Base-by-base conservation (phyloP, 2,329 filamentous ascomycete species). In the Aspergillus flavus region DNA sequence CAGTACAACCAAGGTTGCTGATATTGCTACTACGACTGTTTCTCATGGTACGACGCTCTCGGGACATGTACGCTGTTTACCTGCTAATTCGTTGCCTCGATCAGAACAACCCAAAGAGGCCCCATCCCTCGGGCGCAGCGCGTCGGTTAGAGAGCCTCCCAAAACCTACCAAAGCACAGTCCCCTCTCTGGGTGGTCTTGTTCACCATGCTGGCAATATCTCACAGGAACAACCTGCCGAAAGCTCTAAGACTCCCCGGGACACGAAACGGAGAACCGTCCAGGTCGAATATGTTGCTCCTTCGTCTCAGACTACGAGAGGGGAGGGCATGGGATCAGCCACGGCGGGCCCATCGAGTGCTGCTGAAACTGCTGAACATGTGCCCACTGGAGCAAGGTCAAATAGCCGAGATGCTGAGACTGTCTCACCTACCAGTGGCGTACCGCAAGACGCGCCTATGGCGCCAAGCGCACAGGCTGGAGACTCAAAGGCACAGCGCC, bases 261-360 rank as follows among this genome's bases (percentile, higher is more conserved):
- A 97, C 75, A 91, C 91, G 72, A 98, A 98, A 80, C 89, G 95
- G 62, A 88, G 94, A 71, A 99, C 95, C 0, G 93, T 99, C 0
- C 95, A 99, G 80, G 92, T 99, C 65, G 95, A 99, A 81, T 99
- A 99, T 78, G 95, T 98, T 61, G 91, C 94, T 23, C 95, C 95
- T 28, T 89, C 90, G 30, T 96, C 93, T 6, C 89, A 94, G 73
- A 97, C 94, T 0, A 86, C 90, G 66, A 87, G 94, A 67, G 93
- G 91, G 34, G 87, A 87, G 66, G 63, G 58, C 4, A 53, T 57
- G 19, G 58, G 62, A 30, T 60, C 66, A 11, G 62, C 61, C 36
- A 34, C 62, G 50, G 60, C 67, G 9, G 64, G 62, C 50, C 57
- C 67, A 30, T 70, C 73, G 41, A 66, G 65, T 55, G 34, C 61